phyloP scores from a whole-genome alignment of 352 stramenopile species.

The Blastocystis hominis region DNA sequence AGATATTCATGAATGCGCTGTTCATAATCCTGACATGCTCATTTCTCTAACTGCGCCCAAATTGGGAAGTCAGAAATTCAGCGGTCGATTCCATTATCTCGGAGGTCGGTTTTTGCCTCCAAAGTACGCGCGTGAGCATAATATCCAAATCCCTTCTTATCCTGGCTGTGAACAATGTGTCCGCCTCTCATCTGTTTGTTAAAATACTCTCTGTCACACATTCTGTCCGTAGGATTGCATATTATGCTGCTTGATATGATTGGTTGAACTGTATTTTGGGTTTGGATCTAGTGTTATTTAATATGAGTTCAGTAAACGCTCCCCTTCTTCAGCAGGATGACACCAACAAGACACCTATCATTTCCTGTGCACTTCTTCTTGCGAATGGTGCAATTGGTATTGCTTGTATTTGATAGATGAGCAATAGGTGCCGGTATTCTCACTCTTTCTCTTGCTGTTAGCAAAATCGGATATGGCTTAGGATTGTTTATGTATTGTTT shows the following conservation, averaged over 20 bases:
- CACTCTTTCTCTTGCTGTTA: conserved; percentile 39
- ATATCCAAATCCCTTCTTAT: conserved; percentile 63
- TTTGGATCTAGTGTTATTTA: not conserved
- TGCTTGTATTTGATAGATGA: not conserved
- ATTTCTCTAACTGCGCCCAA: conserved; percentile 94
- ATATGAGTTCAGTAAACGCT: conserved; percentile 3
- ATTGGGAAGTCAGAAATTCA: conserved; percentile 76
- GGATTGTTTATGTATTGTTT: conserved; percentile 52
- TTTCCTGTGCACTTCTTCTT: conserved; percentile 16
- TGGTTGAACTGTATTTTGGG: not conserved
- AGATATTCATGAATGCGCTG: conserved; percentile 66
- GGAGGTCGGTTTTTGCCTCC: conserved; percentile 85
- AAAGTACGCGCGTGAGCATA: conserved; percentile 68
- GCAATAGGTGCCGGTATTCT: conserved; percentile 43
- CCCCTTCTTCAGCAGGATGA: conserved; percentile 24
- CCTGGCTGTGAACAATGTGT: conserved; percentile 4
- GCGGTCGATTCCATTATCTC: conserved; percentile 80
- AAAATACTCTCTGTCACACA: not conserved
- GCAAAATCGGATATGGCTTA: conserved; percentile 52
- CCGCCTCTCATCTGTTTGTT: not conserved
- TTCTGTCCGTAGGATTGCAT: not conserved
- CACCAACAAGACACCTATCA: not conserved
- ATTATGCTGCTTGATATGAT: not conserved
- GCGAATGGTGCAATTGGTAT: conserved; percentile 48
- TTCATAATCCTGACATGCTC: conserved; percentile 81